These are phyloP conservation scores for Helianthus tuberosus DNA, from an alignment of 129 eudicot species.

Conservation along the genomic window DNA sequence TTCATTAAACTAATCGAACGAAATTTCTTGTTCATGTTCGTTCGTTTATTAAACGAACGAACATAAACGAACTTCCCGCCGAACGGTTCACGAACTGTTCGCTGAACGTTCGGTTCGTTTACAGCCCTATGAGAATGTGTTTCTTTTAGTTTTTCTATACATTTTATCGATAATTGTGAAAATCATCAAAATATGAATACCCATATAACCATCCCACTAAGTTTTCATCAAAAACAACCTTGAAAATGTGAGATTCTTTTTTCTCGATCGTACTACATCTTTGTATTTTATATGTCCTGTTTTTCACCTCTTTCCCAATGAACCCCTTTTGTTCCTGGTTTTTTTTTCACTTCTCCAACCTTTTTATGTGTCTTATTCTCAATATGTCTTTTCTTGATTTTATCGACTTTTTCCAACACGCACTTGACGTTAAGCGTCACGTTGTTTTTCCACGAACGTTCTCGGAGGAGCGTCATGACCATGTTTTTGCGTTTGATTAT, in stretches of 20 bases:
- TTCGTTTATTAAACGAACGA: too few species aligned
- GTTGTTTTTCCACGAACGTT: background rate
- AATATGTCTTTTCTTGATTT: background rate
- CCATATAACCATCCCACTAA: background rate
- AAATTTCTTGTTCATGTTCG: too few species aligned
- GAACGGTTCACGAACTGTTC: too few species aligned
- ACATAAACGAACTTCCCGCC: too few species aligned
- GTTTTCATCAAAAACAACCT: background rate
- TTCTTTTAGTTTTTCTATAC: background rate
- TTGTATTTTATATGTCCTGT: background rate
- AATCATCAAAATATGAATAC: background rate
- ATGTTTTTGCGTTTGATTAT: too few species aligned
- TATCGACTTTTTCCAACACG: background rate
- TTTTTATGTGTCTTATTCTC: background rate
- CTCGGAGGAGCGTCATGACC: background rate
- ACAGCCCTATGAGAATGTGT: background rate
- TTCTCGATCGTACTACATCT: background rate
- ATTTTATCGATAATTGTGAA: background rate
- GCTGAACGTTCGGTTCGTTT: too few species aligned
- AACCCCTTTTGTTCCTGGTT: too few species aligned
- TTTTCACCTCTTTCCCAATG: background rate
- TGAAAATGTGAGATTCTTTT: slow-evolving; percentile 2
- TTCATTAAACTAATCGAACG: too few species aligned
- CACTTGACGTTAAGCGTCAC: background rate
- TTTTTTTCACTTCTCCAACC: background rate